These are phyloP conservation scores for Violaceomyces palustris DNA, from an alignment of 1,284 basidiomycete genomes.

Conservation along the genomic window DNA sequence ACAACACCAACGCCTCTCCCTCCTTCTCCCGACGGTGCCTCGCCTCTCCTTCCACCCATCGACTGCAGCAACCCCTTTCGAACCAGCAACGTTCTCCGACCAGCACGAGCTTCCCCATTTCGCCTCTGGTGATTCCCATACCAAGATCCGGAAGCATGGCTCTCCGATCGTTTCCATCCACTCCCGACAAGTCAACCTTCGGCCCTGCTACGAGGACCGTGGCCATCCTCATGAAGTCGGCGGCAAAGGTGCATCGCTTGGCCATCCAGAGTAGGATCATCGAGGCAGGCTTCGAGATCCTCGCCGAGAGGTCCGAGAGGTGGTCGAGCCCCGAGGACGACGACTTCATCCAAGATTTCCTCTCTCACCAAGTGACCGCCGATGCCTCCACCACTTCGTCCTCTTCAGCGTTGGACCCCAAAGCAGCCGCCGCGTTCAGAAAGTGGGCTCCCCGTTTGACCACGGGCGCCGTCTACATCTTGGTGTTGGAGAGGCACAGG, in stretches of 20 bases:
- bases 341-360: constrained; percentile 23
- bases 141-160: constrained; percentile 1
- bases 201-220: constrained; percentile 9
- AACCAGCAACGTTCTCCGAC: no score
- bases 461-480: constrained; percentile 6
- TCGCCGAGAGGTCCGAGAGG: constrained; percentile 15
- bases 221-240: constrained; percentile 9
- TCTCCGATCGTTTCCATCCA: not conserved
- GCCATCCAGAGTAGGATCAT: constrained; percentile 10
- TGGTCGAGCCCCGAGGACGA: constrained; percentile 19
- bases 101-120: no score
- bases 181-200: no score
- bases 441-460: constrained; percentile 29
- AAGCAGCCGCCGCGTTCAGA: constrained; percentile 13
- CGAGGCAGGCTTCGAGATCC: constrained; percentile 13
- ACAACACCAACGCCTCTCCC: no score
- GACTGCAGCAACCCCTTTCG: no score
- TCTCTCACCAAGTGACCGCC: constrained; percentile 14
- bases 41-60: no score
- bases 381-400: no score
- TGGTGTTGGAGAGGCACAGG: constrained; percentile 19
- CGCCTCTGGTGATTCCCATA: no score
- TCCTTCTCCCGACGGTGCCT: no score
- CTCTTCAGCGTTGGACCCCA: no score
- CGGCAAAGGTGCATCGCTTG: constrained; percentile 16